Evolutionary conservation across 2,329 filamentous ascomycete species (phyloP), one percentile per base, ranked within the genome.

Genomic region (Diplocarpon mali): DNA sequence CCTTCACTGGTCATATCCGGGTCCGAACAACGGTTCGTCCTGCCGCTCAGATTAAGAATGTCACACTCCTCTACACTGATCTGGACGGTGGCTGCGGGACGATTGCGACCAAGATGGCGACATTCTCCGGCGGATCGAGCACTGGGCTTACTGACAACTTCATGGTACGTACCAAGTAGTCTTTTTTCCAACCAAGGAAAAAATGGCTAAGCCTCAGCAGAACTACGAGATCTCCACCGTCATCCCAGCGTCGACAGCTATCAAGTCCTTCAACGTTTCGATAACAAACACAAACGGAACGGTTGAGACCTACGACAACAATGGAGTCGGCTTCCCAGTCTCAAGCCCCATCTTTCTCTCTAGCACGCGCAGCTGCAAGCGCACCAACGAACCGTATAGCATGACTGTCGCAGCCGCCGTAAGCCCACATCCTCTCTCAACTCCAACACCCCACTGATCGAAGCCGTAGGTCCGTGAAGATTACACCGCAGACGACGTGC

Each of bases 31-130:
- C 35, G 2, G 4, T n/a, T 20, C 35, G 35, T 16, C 35, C 35
- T 20, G 16, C n/a, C 3, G 10, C 35, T 11, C 12, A 36, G 35
- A 36, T 36, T n/a, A 3, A 12, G 10, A n/a, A 12, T 11, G 35
- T 36, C 15, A 11, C 12, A 5, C 69, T 2, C 46, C 60, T 2
- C 39, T 28, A 35, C 40, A 44, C 12, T 34, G 40, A 35, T 41
- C 38, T 27, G 44, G 44, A 17, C 48, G 45, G n/a, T 43, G 49
- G 35, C 40, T 35, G 14, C 31, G 41, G 5, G 46, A 51, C 20
- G 46, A 34, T 16, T 46, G 39, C 30, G 40, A 51, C 35, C 35
- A 36, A 36, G 16, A 12, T 4, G 11, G 35, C 14, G 2, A 36
- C 35, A 11, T 36, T n/a, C 15, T 3, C 12, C 12, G 16, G 16